phyloP scores from a whole-genome alignment of 495 filamentous ascomycete genomes.

The Aspergillus taichungensis region DNA sequence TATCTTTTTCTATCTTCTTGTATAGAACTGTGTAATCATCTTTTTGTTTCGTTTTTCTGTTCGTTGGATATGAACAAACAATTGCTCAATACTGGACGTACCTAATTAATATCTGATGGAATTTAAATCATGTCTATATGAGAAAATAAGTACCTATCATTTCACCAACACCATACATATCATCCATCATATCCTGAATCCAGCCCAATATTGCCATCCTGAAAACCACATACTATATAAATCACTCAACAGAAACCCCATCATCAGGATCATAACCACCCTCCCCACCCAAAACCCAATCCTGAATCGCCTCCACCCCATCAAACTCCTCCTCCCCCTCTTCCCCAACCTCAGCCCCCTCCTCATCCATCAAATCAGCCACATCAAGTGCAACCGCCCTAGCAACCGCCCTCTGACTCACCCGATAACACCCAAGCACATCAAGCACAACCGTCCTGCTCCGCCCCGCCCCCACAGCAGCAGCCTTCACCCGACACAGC shows the following conservation, averaged over 20 bases:
- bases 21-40: too few relatives aligned
- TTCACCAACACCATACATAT: too few relatives aligned
- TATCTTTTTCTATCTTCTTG: not conserved
- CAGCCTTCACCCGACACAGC: constrained; percentile 55
- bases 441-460: constrained; percentile 21
- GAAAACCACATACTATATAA: too few relatives aligned
- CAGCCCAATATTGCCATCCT: too few relatives aligned
- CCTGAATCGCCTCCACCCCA: constrained; percentile 25
- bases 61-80: too few relatives aligned
- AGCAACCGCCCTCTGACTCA: constrained; percentile 25
- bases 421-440: constrained; percentile 22
- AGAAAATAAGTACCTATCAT: too few relatives aligned
- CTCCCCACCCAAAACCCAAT: constrained; percentile 14
- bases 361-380: constrained; percentile 4
- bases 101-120: not conserved
- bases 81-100: too few relatives aligned
- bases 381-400: constrained; percentile 16
- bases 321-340: constrained; percentile 20
- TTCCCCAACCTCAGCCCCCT: constrained; percentile 13
- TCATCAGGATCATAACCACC: constrained; percentile 17
- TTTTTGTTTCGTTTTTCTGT: too few relatives aligned
- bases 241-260: constrained; percentile 14
- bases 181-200: too few relatives aligned
- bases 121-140: not conserved
- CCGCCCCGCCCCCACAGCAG: constrained; percentile 16